Percentiles rank a stretch among this genome's conserved stretches.
Evolutionary conservation across 1,284 basidiomycete genomes (phyloP).

Genomic region (Puccinia triticina): DNA sequence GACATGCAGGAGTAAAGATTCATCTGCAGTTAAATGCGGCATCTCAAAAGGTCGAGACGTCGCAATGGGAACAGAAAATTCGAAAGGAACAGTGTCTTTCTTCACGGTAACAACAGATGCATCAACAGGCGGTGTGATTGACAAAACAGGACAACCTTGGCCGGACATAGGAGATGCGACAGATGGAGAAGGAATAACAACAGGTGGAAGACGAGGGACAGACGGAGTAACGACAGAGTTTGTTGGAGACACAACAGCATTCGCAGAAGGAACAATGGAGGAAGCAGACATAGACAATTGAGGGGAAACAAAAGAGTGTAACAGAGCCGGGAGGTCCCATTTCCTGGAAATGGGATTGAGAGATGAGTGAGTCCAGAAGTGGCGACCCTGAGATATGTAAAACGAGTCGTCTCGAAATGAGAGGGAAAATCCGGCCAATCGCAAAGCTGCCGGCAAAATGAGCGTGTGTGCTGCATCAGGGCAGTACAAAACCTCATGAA

Average conservation of each 20-base stretch:
- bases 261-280: too few relatives aligned
- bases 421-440: background rate
- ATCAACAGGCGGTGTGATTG: background rate
- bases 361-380: background rate
- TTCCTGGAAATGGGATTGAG: background rate
- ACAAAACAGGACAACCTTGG: background rate
- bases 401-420: background rate
- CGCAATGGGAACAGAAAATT: too few relatives aligned
- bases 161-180: too few relatives aligned
- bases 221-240: too few relatives aligned
- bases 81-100: too few relatives aligned
- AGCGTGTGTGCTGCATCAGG: too few relatives aligned
- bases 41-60: background rate
- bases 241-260: too few relatives aligned
- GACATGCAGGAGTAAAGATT: background rate
- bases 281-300: too few relatives aligned
- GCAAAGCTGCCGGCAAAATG: background rate
- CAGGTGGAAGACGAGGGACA: too few relatives aligned
- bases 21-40: background rate
- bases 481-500: too few relatives aligned
- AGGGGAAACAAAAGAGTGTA: too few relatives aligned
- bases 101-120: background rate
- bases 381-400: background rate
- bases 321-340: background rate
- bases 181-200: too few relatives aligned